Base-by-base conservation (phyloP, 75 land plant species). In the Isoetes taiwanensis region DNA sequence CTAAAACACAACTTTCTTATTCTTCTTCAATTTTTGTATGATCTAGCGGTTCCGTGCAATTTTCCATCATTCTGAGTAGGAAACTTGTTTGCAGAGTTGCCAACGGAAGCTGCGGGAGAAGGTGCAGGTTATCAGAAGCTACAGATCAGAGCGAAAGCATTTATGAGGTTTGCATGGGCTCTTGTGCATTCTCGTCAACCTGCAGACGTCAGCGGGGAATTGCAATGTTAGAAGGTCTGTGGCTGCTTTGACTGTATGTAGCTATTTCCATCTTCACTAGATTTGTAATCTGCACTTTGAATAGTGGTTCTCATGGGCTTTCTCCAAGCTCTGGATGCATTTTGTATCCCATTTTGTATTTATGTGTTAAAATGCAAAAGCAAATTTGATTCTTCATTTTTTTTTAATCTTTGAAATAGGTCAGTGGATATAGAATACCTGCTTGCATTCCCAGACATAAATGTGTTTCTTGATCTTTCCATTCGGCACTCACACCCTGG, bases 121-220 rank as follows among this genome's bases (percentile, higher is more conserved):
- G 61, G 60, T 32, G 59, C 61, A 29, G 73, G 61, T 56, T 57
- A 2, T 57, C 66, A 1, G 69, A 63, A 17, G 80, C 70, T 6
- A 30, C 42, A 27, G 57, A 24, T 3, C 81, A 62, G 57, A 75
- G 25, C 59, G 89, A 91, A 16, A 73, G 83, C 50, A 59, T 88
- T n/a, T n/a, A 91, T 83, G 97, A 56, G 89, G 65, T 52, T 91
- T 16, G 94, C 97, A 23, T 91, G 97, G 97, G 82, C 96, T 19
- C 86, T 91, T 48, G 97, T 91, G 34, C 95, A 91, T 57, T 91
- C 97, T 28, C 72, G 63, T 4, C 76, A 75, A 20, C 57, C 82
- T 16, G 72, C 80, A 38, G 88, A 91, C 61, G 85, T 91, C 80
- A 81, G 35, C 78, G 95, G 27, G 97, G 97, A 30, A 81, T 91